Evolutionary conservation across 2,329 filamentous ascomycete genomes (phyloP), one percentile per base, ranked within the genome.

Genomic region (Penicillium sp.): DNA sequence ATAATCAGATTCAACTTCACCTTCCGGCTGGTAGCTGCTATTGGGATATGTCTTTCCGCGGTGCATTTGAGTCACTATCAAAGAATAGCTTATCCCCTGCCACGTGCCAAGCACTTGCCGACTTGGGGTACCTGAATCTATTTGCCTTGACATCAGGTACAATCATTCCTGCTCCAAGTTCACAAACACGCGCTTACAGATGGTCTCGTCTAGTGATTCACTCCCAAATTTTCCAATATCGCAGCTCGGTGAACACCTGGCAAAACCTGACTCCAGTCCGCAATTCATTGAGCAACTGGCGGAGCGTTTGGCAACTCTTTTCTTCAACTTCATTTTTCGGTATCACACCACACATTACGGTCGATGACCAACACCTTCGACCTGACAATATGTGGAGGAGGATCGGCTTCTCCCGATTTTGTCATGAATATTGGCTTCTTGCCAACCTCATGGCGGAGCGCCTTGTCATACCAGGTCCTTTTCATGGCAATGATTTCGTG

Each of bases 381-480:
- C 60, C 64, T 0, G 61, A 62, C 1, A 57, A 56, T 1, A 63
- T 69, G 62, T 73, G 71, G 69, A 63, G 61, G 50, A 57, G 69
- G n/a, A 60, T 68, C 20, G 70, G 69, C 2, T 73, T 73, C 49
- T 60, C 56, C 24, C 63, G 65, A 8, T 62, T 66, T 43, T 66
- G 67, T 4, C 53, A 62, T 1, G 70, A 74, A 41, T 73, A 67
- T 49, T 73, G 71, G 70, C 60, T 71, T 2, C 57, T 74, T 5
- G 69, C 66, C 2, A 65, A 60, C 16, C 57, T 71, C 20, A 63
- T 69, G 51, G 64, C 63, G 10, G 64, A 67, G 41, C 61, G 63
- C 7, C 58, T 70, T 9, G 52, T 59, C 0, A 42, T 48, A 27
- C n/a, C 52, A 8, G 55, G 53, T 8, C 22, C 45, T 7, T 49